Conservation (phyloP, 2,329 filamentous ascomycete species). For the Exserohilum turcica region DNA sequence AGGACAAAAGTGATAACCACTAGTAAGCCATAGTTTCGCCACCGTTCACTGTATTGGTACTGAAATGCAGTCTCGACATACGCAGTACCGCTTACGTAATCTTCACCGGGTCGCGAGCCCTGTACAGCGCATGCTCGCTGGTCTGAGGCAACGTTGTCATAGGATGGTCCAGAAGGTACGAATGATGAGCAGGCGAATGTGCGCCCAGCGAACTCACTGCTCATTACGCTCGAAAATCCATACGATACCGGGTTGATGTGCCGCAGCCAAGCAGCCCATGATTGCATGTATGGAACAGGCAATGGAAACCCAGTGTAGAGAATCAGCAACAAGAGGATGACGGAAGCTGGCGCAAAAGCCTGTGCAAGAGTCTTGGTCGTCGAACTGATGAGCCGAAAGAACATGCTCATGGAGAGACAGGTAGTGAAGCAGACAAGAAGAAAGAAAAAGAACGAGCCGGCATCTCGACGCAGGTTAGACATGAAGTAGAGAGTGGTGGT, state of each 20-base stretch:
- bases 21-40: conserved; percentile 69
- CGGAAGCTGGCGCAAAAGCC: conserved; percentile 58
- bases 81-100: conserved; percentile 44
- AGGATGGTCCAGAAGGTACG: conserved; percentile 48
- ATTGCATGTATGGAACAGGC: conserved; percentile 62
- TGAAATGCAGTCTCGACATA: conserved; percentile 33
- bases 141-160: conserved; percentile 31
- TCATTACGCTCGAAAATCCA: conserved; percentile 75
- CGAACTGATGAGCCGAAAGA: conserved; percentile 77
- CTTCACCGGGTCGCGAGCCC: conserved; percentile 44
- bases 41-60: conserved; percentile 49
- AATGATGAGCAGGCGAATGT: conserved; percentile 38
- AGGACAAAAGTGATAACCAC: conserved; percentile 66
- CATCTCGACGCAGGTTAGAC: conserved; percentile 55
- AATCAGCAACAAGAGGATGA: conserved; percentile 65
- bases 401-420: conserved; percentile 77
- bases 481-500: conserved; percentile 53
- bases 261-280: conserved; percentile 56
- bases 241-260: conserved; percentile 79
- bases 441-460: conserved; percentile 82
- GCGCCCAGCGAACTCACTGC: conserved; percentile 65
- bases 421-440: conserved; percentile 62
- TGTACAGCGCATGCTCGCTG: conserved; percentile 43
- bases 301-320: conserved; percentile 70
- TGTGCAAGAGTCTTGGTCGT: conserved; percentile 68